Conservation (phyloP, 257 asterid species). For the Fraxinus excelsior region DNA sequence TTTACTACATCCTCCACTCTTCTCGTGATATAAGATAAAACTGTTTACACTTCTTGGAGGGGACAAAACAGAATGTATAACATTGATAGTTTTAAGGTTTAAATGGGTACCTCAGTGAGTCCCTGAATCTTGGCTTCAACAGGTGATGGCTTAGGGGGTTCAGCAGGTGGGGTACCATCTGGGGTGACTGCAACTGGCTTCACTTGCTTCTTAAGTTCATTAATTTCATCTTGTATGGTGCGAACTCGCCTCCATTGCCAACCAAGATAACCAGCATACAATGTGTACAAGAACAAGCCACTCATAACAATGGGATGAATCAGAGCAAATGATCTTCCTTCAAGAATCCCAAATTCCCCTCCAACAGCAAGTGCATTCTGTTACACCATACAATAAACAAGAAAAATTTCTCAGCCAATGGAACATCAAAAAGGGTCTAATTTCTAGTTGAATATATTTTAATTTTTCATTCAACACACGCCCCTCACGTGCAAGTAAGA, state of each 20-base stretch:
- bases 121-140: conserved; percentile 72
- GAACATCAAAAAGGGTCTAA: neutral
- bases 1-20: too few relatives aligned
- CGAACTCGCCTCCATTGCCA: conserved; percentile 99
- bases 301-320: conserved; percentile 82
- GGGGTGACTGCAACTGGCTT: conserved; percentile 74
- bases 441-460: too few relatives aligned
- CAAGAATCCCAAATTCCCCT: conserved; percentile 85
- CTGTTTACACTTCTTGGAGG: too few relatives aligned
- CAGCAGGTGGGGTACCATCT: conserved; percentile 48
- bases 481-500: too few relatives aligned
- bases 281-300: conserved; percentile 65
- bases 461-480: too few relatives aligned
- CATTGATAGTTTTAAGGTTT: neutral
- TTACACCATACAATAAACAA: neutral
- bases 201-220: conserved; percentile 73
- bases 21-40: too few relatives aligned
- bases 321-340: conserved; percentile 77
- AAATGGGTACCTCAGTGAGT: conserved; percentile 66
- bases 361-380: conserved; percentile 83
- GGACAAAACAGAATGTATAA: too few relatives aligned
- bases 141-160: conserved; percentile 63
- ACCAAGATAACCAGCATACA: conserved; percentile 92
- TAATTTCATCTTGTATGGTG: conserved; percentile 73
- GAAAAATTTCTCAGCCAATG: neutral